Evolutionary conservation across 441 rosid genomes (phyloP), one percentile per base, ranked within the genome.

Genomic region (Capsella rubella): DNA sequence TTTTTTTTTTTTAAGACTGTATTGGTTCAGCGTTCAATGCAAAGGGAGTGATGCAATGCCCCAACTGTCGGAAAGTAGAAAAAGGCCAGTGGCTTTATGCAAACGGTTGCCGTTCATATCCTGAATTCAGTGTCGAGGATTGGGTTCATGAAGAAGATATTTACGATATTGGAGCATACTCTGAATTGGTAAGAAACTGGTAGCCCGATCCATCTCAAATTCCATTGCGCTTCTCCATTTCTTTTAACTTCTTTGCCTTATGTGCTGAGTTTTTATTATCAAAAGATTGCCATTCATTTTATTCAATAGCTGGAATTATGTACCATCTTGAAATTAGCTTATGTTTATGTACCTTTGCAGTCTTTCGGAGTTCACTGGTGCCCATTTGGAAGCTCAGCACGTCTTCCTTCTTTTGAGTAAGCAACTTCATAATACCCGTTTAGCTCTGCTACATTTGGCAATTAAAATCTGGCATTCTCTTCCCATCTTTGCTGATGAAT

Each of bases 11-110:
- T 74, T 45, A 77, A 95, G 98, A 95, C 80, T 95, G 99, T 82
- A 95, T 93, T 61, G 99, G 98, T 59, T 95, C 99, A 42, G 99
- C 99, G 6, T 95, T 95, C 85, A 95, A 95, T 80, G 79, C 83
- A 51, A 95, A 95, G 83, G 99, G 99, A 1, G 87, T 90, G 16
- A 95, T 95, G 98, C 98, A 95, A 67, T 95, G 99, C 82, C 99
- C 99, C 1, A 95, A 91, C 77, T 95, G 99, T 78, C 94, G 98
- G 18, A 93, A 93, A 85, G 85, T 91, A 74, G 99, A 95, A 72
- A 95, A 93, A 82, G 99, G 99, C 49, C 96, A 90, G 76, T 95
- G 98, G 98, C 99, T 93, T 61, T 95, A 83, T 69, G 91, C 97
- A 54, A 91, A 89, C 64, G 96, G 96, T 61, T 81, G 86, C 52